phyloP scores from a whole-genome alignment of 2,329 filamentous ascomycete genomes.

The Zalaria sp. region DNA sequence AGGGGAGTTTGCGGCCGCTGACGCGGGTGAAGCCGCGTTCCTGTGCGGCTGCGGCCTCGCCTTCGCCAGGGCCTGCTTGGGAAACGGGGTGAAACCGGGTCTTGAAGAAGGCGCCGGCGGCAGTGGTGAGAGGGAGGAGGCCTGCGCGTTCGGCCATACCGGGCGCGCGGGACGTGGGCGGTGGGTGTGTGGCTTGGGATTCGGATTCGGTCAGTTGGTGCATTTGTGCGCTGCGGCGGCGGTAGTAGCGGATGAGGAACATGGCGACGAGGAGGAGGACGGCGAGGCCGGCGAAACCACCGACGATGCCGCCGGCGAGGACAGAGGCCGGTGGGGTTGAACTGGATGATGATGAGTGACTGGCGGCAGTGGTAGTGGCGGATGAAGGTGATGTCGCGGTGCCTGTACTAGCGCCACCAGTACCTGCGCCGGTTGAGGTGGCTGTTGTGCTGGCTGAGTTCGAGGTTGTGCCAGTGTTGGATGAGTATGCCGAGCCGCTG shows the following conservation, averaged over 20 bases:
- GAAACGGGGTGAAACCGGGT: constrained; percentile 1
- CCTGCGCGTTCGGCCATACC: constrained; percentile 27
- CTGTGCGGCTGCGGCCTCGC: constrained; percentile 7
- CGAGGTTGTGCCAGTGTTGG: background rate
- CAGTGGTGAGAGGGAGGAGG: constrained; percentile 20
- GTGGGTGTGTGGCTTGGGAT: constrained; percentile 3
- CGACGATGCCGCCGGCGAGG: constrained; percentile 49
- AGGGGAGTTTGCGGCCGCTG: constrained; percentile 34
- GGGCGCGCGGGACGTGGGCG: constrained; percentile 11
- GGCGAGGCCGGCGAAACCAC: constrained; percentile 44
- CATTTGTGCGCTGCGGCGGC: constrained; percentile 19
- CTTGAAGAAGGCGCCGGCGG: constrained; percentile 17
- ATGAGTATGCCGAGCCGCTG: background rate
- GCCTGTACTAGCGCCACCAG: background rate
- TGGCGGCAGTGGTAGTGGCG: constrained; percentile 1
- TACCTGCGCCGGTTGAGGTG: background rate
- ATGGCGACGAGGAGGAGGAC: constrained; percentile 36
- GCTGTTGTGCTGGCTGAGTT: background rate
- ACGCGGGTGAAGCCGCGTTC: constrained; percentile 33
- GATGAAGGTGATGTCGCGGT: constrained; percentile 3
- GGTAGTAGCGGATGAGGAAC: constrained; percentile 39
- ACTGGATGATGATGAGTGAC: background rate
- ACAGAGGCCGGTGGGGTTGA: constrained; percentile 31
- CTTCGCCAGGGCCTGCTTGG: constrained; percentile 3
- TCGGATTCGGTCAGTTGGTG: constrained; percentile 14